Evolutionary conservation across 331 rosid species (phyloP).

Genomic region (Dryas integrifolia): DNA sequence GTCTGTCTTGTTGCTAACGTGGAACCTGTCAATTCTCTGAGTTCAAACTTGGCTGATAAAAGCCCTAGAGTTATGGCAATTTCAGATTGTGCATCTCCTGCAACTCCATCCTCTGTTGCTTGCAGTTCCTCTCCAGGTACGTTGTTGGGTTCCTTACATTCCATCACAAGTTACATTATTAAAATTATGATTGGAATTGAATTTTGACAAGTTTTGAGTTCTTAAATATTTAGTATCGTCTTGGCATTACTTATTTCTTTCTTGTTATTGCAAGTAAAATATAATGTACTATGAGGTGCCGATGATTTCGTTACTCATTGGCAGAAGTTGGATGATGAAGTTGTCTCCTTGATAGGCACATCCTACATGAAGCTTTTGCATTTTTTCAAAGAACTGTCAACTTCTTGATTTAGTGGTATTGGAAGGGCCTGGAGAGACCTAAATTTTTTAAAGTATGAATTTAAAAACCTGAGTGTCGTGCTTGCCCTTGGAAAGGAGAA

Average conservation of each 20-base stretch:
- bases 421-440: not conserved
- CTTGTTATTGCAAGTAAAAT: not conserved
- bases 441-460: not conserved
- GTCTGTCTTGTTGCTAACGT: conserved; percentile 37
- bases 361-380: not conserved
- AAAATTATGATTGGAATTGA: not conserved
- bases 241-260: not conserved
- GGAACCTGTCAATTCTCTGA: conserved; percentile 44
- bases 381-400: not conserved
- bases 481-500: not conserved
- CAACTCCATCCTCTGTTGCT: conserved; percentile 92
- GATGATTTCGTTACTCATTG: not conserved
- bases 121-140: conserved; percentile 96
- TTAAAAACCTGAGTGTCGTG: not conserved
- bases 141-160: not conserved
- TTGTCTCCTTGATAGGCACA: not conserved
- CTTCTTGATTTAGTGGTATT: not conserved
- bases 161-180: not conserved
- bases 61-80: conserved; percentile 58
- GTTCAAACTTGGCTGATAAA: conserved; percentile 62
- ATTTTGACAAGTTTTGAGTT: not conserved
- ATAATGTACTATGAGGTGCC: not conserved
- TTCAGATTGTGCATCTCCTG: conserved; percentile 81
- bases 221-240: not conserved
- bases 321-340: not conserved